phyloP scores from a whole-genome alignment of 768 basidiomycete genomes.

The Tylopilus rubrobrunneus region DNA sequence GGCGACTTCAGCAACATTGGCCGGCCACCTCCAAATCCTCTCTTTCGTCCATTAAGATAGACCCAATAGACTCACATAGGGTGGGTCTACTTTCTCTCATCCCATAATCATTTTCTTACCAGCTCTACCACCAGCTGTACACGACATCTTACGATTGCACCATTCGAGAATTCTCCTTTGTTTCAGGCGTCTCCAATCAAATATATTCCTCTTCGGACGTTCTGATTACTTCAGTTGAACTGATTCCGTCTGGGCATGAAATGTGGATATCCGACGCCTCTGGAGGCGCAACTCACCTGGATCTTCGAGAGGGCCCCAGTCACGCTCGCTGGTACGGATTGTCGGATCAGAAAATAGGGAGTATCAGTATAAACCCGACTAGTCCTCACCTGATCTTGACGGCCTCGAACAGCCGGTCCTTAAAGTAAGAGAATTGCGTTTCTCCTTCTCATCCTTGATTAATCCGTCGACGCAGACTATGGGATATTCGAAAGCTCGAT shows the following conservation, averaged over 20 bases:
- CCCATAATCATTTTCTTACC: not conserved
- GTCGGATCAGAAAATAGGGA: slow-evolving; percentile 73
- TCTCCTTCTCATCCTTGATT: not conserved
- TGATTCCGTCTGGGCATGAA: slow-evolving; percentile 64
- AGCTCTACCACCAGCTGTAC: slow-evolving; percentile 49
- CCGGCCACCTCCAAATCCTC: slow-evolving; percentile 77
- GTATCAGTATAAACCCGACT: slow-evolving; percentile 73
- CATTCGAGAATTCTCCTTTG: slow-evolving; percentile 68
- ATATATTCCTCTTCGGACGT: slow-evolving; percentile 54
- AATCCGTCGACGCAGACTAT: slow-evolving; percentile 47
- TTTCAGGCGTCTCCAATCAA: slow-evolving; percentile 67
- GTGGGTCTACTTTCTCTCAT: slow-evolving; percentile 35
- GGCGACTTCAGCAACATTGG: slow-evolving; percentile 81
- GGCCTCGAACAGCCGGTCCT: slow-evolving; percentile 65
- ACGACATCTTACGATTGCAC: slow-evolving; percentile 83
- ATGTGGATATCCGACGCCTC: slow-evolving; percentile 79
- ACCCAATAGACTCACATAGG: slow-evolving; percentile 70
- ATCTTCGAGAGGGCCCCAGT: slow-evolving; percentile 59
- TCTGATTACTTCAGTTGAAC: slow-evolving; percentile 69
- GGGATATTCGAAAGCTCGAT: slow-evolving; percentile 71
- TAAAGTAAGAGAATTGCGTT: slow-evolving; percentile 50
- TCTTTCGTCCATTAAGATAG: slow-evolving; percentile 73
- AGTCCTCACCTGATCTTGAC: slow-evolving; percentile 64
- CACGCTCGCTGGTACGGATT: slow-evolving; percentile 59
- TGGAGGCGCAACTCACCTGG: slow-evolving; percentile 73